Percentiles rank a stretch among this genome's conserved stretches.
These are phyloP conservation scores for Aquanectria penicillioides DNA, from an alignment of 2,329 filamentous ascomycete genomes.

Conservation along the genomic window DNA sequence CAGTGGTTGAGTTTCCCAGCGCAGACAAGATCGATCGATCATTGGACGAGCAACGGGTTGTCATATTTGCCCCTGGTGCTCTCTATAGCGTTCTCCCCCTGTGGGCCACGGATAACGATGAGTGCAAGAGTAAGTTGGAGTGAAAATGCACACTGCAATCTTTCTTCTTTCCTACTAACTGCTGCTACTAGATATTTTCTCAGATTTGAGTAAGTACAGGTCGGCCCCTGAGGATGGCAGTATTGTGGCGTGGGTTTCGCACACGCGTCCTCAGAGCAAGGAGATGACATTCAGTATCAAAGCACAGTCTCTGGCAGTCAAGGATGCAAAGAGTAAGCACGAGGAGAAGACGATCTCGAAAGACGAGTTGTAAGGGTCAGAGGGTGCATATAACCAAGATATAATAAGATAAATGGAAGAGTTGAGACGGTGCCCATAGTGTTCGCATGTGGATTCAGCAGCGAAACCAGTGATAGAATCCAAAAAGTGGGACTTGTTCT, in stretches of 20 bases:
- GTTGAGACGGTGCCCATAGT: no score
- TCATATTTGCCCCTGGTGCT: slow-evolving; percentile 64
- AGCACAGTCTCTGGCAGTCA: slow-evolving; percentile 46
- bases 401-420: no score
- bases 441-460: no score
- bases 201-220: slow-evolving; percentile 44
- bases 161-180: slow-evolving; percentile 3
- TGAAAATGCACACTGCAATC: neutral
- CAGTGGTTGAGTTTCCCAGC: slow-evolving; percentile 45
- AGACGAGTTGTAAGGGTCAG: no score
- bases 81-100: slow-evolving; percentile 60
- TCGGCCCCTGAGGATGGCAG: slow-evolving; percentile 35
- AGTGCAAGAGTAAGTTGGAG: slow-evolving; percentile 55
- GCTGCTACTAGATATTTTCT: slow-evolving; percentile 36
- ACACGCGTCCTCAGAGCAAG: slow-evolving; percentile 44
- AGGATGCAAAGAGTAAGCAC: slow-evolving; percentile 26
- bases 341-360: neutral
- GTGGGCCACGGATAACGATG: slow-evolving; percentile 56
- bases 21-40: slow-evolving; percentile 41
- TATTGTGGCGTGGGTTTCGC: slow-evolving; percentile 44
- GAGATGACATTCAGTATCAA: slow-evolving; percentile 49
- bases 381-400: no score
- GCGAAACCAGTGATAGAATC: no score
- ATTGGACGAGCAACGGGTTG: slow-evolving; percentile 49
- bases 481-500: no score